Evolutionary conservation across 1,139 yeast genomes (phyloP), one percentile per base, ranked within the genome.

Genomic region (Chernovozyma sophiae-reginae): DNA sequence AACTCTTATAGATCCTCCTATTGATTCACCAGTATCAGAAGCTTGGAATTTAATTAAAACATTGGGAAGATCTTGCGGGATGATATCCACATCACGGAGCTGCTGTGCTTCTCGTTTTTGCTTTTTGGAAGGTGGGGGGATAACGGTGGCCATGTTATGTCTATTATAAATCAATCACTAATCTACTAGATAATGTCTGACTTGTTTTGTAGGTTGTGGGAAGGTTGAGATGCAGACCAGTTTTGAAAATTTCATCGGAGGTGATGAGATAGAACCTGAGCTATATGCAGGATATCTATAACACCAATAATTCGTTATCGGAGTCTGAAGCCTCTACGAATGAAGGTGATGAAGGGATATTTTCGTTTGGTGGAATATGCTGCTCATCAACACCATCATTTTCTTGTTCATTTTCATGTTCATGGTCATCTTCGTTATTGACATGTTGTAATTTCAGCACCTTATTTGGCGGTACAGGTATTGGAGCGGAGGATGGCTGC

Each of bases 101-200:
- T 77, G 72, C 56, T 89, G 97, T 4, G 95, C 95, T 47, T 76
- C 86, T 52, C 80, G 78, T 61, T 77, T 85, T 59, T 89, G 97
- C 55, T 81, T 85, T 60, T 92, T 92, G 0, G 96, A 84, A 25
- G 87, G 95, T 32, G 97, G 98, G 19, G 98, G 98, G 34, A 92
- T 62, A 34, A 86, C 72, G 3, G 98, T 92, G 42, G 98, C 95
- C 98, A 92, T 92, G 34, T 7, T 16, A 6, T 26, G 11, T 26
- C n/a, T n/a, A n/a, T n/a, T n/a, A n/a, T n/a, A n/a, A n/a, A n/a
- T n/a, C n/a, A n/a, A n/a, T n/a, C n/a, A n/a, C n/a, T n/a, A n/a
- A n/a, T n/a, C n/a, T n/a, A n/a, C n/a, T n/a, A n/a, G n/a, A n/a
- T n/a, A n/a, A n/a, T n/a, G n/a, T n/a, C n/a, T n/a, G n/a, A n/a